Base-by-base conservation (phyloP, 2,329 filamentous ascomycete genomes). In the Botrytis paeoniae region DNA sequence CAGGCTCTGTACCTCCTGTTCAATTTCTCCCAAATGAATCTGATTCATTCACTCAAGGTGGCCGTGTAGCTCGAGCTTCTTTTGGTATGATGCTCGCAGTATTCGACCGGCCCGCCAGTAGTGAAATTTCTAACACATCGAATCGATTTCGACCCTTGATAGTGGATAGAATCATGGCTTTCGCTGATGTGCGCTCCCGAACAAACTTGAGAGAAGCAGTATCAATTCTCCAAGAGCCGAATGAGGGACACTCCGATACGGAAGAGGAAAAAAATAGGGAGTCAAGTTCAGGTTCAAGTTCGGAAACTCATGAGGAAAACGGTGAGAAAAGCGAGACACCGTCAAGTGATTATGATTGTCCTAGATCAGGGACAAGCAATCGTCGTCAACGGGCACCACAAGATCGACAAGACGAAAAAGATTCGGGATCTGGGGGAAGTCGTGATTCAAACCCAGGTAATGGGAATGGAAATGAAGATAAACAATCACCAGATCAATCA, bases 381-480 rank as follows among this genome's bases (percentile, higher is more conserved):
- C 48, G 25, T n/a, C 25, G 25, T n/a, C 48, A 54, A 3, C 25
- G 25, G 6, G 4, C 48, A 54, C 12, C 48, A n/a, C 12, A 14
- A 54, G 48, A 16, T 54, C 48, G 48, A 16, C 48, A 54, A 54
- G 48, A 54, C n/a, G 5, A 54, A 54, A 18, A 57, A 3, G 3
- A 29, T 29, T 57, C 51, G 14, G 51, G 51, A 32, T 32, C 5
- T 57, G n/a, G 14, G n/a, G n/a, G 51, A 7, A 32, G n/a, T 51
- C 25, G 14, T n/a, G 48, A n/a, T 51, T n/a, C 4, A 14, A 51
- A n/a, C 25, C 1, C 48, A n/a, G 48, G 48, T 32, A 18, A 18
- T 57, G n/a, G 7, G 16, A 57, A 29, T 29, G 4, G 14, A 0
- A 3, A 18, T 0, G n/a, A 18, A 9, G n/a, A 29, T 32, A 29